Conservation (phyloP, 208 protist species). For the Acanthamoeba culbertsoni region DNA sequence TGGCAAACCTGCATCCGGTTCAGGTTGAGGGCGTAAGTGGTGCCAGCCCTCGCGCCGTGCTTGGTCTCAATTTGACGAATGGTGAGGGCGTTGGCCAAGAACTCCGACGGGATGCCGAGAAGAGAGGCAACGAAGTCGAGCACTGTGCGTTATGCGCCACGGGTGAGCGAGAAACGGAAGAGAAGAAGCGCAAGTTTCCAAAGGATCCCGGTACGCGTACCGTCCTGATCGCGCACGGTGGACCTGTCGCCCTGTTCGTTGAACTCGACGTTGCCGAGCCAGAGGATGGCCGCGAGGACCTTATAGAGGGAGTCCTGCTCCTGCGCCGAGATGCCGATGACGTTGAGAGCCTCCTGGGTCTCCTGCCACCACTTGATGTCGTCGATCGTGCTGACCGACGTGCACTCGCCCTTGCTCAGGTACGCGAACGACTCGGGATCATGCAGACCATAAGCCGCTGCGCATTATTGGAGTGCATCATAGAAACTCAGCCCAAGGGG, state of each 20-base stretch:
- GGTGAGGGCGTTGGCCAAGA: conserved; percentile 58
- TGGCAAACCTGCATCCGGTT: conserved; percentile 37
- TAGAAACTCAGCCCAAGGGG: too few species aligned
- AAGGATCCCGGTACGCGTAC: neutral
- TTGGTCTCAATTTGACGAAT: conserved; percentile 66
- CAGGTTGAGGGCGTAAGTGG: conserved; percentile 57
- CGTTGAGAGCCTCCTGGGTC: conserved; percentile 88
- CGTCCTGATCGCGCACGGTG: neutral
- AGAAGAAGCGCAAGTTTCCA: neutral
- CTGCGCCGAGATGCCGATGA: conserved; percentile 83
- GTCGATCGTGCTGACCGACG: conserved; percentile 80
- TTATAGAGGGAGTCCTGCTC: conserved; percentile 74
- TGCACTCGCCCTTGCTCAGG: conserved; percentile 79
- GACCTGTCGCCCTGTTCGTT: conserved; percentile 70
- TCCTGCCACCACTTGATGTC: conserved; percentile 78
- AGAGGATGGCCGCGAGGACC: conserved; percentile 83
- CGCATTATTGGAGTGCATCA: too few species aligned
- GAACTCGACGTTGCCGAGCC: conserved; percentile 86
- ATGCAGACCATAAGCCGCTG: conserved; percentile 54
- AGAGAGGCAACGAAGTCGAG: conserved; percentile 57
- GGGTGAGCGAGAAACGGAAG: neutral
- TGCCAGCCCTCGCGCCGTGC: conserved; percentile 43
- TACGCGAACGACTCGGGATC: conserved; percentile 84
- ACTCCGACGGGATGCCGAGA: conserved; percentile 21
- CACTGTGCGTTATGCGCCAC: neutral